Conservation (phyloP, 176 grass and related monocot genomes). For the Areca catechu region DNA sequence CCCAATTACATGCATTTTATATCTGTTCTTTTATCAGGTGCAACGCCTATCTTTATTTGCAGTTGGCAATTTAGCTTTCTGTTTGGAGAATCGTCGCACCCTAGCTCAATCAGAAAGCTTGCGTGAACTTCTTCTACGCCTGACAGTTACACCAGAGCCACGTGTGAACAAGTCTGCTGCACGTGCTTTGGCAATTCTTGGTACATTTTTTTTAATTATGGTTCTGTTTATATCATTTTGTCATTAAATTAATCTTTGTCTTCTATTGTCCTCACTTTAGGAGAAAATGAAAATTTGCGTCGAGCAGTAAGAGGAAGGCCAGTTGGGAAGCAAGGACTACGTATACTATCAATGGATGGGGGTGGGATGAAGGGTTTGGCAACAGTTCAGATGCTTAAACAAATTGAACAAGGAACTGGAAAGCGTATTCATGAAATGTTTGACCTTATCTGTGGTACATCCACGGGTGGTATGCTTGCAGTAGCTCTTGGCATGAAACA, state of each 20-base stretch:
- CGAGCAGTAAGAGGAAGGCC: conserved; percentile 76
- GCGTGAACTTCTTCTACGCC: conserved; percentile 73
- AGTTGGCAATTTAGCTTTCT: conserved; percentile 98
- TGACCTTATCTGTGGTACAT: conserved; percentile 98
- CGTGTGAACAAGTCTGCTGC: conserved; percentile 71
- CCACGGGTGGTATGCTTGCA: conserved; percentile 95
- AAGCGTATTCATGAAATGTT: conserved; percentile 95
- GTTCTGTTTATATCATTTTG: too few relatives aligned
- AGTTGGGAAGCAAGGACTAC: conserved; percentile 77
- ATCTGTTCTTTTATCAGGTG: conserved; percentile 64
- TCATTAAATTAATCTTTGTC: too few relatives aligned
- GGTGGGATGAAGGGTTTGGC: conserved; percentile 99
- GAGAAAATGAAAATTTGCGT: conserved; percentile 91
- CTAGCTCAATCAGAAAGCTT: conserved; percentile 83
- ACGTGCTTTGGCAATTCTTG: conserved; percentile 93
- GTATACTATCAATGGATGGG: conserved; percentile 96
- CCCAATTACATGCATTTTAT: conserved; percentile 4
- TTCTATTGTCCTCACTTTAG: conserved; percentile 16
- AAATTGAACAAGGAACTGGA: conserved; percentile 95
- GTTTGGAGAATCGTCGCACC: conserved; percentile 80
- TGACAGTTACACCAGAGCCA: conserved; percentile 54
- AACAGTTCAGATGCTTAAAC: conserved; percentile 96
- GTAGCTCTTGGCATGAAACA: conserved; percentile 94
- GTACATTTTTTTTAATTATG: conserved; percentile 17
- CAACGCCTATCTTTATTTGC: conserved; percentile 84